phyloP scores from a whole-genome alignment of 257 asterid species.

The Solanum sitiens region DNA sequence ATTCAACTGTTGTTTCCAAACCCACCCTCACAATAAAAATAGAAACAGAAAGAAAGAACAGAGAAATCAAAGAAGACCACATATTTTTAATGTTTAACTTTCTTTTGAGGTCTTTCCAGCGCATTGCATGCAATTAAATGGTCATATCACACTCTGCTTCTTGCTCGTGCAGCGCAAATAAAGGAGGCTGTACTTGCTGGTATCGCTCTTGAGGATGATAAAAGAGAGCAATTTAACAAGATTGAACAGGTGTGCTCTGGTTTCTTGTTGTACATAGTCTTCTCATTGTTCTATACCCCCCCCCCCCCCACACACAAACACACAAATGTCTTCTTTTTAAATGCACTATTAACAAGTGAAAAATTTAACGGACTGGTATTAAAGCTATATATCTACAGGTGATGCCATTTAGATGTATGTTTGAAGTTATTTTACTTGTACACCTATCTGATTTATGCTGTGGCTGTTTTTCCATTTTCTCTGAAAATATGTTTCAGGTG shows the following conservation, averaged over 20 bases:
- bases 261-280: neutral
- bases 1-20: neutral
- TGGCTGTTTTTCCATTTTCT: neutral
- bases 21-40: neutral
- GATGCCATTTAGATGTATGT: neutral
- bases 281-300: neutral
- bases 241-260: conserved; percentile 60
- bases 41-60: neutral
- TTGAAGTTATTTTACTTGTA: neutral
- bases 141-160: conserved; percentile 5
- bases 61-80: neutral
- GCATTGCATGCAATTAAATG: neutral
- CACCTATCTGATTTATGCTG: neutral
- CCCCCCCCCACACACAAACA: no score
- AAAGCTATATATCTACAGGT: neutral
- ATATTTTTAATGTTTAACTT: neutral
- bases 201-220: conserved; percentile 82
- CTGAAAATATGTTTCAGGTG: neutral
- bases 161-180: conserved; percentile 54
- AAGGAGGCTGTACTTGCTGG: conserved; percentile 94
- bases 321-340: neutral
- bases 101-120: neutral
- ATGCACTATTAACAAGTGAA: neutral
- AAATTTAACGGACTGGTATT: neutral
- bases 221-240: conserved; percentile 79